Percentiles rank a stretch among this genome's conserved stretches.
These are phyloP conservation scores for Trichocladium uniseriatum DNA, from an alignment of 495 filamentous ascomycete species.

Conservation along the genomic window DNA sequence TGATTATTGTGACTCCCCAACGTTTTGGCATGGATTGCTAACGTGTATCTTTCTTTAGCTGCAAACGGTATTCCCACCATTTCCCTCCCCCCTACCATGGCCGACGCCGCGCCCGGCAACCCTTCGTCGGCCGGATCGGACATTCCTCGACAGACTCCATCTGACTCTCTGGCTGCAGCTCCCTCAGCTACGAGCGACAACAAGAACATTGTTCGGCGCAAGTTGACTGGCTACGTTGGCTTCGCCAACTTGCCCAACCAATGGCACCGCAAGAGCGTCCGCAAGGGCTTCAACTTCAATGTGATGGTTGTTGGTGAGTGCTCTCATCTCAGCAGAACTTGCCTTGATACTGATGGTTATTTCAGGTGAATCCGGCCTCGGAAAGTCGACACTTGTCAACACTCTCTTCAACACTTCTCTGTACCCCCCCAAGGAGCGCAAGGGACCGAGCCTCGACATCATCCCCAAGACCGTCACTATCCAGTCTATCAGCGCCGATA, in stretches of 20 bases:
- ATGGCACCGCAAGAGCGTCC: constrained; percentile 99
- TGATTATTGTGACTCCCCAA: constrained; percentile 2
- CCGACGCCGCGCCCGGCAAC: constrained; percentile 39
- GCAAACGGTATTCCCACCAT: constrained; percentile 38
- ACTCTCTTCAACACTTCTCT: constrained; percentile 99
- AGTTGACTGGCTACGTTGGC: constrained; percentile 95
- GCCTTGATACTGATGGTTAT: constrained; percentile 9
- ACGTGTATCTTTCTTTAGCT: constrained; percentile 29
- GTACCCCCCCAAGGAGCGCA: constrained; percentile 96
- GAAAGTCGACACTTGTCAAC: constrained; percentile 98
- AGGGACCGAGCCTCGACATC: constrained; percentile 91
- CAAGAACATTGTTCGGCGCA: constrained; percentile 96
- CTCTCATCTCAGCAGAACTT: not conserved
- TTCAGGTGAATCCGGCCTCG: constrained; percentile 93
- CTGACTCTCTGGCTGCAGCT: constrained; percentile 67
- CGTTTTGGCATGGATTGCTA: constrained; percentile 13
- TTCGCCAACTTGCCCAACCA: constrained; percentile 99
- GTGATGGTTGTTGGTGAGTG: constrained; percentile 97
- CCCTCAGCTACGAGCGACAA: constrained; percentile 72
- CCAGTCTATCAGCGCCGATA: constrained; percentile 96
- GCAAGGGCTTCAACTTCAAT: constrained; percentile 99
- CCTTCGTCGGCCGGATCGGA: constrained; percentile 40
- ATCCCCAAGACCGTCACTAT: constrained; percentile 98
- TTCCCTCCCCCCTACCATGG: constrained; percentile 20
- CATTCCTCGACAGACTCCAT: constrained; percentile 51